phyloP scores from a whole-genome alignment of 2,329 filamentous ascomycete species.

The Fusarium tanahbumbuense region DNA sequence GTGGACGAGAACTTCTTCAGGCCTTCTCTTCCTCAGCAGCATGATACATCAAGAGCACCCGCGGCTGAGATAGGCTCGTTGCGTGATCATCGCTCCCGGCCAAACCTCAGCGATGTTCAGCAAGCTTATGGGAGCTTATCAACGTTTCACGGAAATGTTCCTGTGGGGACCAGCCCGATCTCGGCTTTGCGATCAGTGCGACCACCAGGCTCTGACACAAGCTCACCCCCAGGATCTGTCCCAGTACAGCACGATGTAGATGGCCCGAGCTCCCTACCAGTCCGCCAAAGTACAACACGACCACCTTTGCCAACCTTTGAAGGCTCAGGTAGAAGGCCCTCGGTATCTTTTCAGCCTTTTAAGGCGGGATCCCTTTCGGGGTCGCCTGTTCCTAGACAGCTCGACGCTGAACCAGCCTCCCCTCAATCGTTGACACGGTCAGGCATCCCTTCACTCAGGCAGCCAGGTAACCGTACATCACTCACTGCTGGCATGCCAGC shows the following conservation, averaged over 20 bases:
- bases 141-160: constrained; percentile 85
- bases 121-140: constrained; percentile 91
- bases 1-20: constrained; percentile 88
- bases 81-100: constrained; percentile 68
- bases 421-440: constrained; percentile 64
- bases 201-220: constrained; percentile 69
- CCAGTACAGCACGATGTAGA: constrained; percentile 59
- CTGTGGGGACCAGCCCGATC: constrained; percentile 84
- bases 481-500: constrained; percentile 81
- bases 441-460: constrained; percentile 60
- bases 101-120: constrained; percentile 68
- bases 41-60: constrained; percentile 52
- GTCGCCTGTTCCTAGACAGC: constrained; percentile 72
- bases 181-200: constrained; percentile 81
- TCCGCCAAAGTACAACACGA: constrained; percentile 51
- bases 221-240: constrained; percentile 66
- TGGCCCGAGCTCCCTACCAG: constrained; percentile 66
- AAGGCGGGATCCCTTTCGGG: constrained; percentile 95
- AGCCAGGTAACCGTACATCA: constrained; percentile 76
- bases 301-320: constrained; percentile 62
- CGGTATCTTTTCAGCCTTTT: constrained; percentile 93
- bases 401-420: constrained; percentile 66
- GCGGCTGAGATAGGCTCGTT: constrained; percentile 77
- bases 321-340: constrained; percentile 74
- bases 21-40: constrained; percentile 75